Evolutionary conservation across 139 green algal species (phyloP).

Genomic region (Raphidocelis subcapitata): DNA sequence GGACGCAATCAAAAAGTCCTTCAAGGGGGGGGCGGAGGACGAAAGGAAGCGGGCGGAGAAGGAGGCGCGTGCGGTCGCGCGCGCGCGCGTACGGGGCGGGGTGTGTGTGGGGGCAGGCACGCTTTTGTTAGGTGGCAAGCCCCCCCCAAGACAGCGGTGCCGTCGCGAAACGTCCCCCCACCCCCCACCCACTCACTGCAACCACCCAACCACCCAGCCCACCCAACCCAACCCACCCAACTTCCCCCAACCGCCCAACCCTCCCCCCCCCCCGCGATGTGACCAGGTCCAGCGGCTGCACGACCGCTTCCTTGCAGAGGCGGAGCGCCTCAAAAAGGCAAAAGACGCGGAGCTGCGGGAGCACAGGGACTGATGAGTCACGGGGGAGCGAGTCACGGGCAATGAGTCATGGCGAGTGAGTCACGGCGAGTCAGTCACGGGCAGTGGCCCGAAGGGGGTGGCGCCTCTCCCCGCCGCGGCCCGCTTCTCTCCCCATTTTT

Average conservation of each 20-base stretch:
- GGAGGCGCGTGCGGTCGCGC: slow-evolving; percentile 8
- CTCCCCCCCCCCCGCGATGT: background rate
- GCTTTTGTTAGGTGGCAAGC: background rate
- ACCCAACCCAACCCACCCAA: no score
- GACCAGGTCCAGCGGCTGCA: slow-evolving; percentile 37
- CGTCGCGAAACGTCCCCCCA: no score
- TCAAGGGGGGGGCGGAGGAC: slow-evolving; percentile 7
- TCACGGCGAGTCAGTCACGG: no score
- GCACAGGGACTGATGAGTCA: slow-evolving; percentile 17
- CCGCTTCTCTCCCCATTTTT: no score
- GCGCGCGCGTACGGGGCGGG: background rate
- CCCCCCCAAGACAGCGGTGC: no score
- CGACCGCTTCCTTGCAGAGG: slow-evolving; percentile 36
- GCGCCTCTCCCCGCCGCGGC: no score
- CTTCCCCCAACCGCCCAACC: background rate
- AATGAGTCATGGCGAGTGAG: no score
- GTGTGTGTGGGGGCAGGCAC: background rate
- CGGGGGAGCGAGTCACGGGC: no score
- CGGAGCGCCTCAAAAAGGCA: slow-evolving; percentile 27
- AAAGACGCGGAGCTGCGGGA: slow-evolving; percentile 45
- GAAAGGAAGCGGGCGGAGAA: slow-evolving; percentile 24
- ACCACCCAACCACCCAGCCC: no score
- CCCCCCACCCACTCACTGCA: no score
- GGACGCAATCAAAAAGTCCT: slow-evolving; percentile 33
- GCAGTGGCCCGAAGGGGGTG: no score